These are phyloP conservation scores for Colletotrichum tropicicola DNA, from an alignment of 2,329 filamentous ascomycete species.

Conservation along the genomic window DNA sequence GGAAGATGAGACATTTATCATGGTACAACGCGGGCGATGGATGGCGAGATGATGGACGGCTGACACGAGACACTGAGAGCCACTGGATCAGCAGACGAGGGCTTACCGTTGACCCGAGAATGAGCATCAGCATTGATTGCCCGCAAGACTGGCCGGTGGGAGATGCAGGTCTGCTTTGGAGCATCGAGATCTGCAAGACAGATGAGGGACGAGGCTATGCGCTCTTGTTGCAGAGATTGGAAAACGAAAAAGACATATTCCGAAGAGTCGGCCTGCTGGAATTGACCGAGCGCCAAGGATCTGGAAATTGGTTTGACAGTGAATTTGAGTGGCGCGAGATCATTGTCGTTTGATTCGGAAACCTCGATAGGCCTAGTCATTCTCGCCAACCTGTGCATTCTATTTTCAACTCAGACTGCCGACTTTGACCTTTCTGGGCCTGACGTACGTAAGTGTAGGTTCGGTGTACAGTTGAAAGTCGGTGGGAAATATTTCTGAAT, in stretches of 20 bases:
- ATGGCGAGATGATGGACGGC: neutral
- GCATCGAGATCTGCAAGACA: slow-evolving; percentile 1
- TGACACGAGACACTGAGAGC: neutral
- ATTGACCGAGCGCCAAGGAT: neutral
- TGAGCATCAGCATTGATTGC: neutral
- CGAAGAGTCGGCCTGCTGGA: neutral
- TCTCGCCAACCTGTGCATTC: no score
- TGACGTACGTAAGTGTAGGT: no score
- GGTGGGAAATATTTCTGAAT: no score
- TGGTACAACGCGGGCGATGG: neutral
- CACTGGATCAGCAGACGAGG: neutral
- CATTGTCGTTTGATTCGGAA: neutral
- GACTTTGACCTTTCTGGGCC: no score
- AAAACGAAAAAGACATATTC: rapidly evolving
- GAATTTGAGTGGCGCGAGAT: neutral
- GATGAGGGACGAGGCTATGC: neutral
- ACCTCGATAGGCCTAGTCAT: no score
- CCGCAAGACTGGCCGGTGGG: neutral
- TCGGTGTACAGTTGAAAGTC: no score
- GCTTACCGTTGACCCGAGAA: neutral
- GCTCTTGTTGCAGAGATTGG: neutral
- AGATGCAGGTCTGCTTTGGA: neutral
- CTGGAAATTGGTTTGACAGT: neutral
- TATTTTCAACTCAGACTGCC: no score
- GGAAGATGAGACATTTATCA: neutral